Evolutionary conservation across 345 rosid genomes (phyloP).

Genomic region (Melaleuca quinquenervia): DNA sequence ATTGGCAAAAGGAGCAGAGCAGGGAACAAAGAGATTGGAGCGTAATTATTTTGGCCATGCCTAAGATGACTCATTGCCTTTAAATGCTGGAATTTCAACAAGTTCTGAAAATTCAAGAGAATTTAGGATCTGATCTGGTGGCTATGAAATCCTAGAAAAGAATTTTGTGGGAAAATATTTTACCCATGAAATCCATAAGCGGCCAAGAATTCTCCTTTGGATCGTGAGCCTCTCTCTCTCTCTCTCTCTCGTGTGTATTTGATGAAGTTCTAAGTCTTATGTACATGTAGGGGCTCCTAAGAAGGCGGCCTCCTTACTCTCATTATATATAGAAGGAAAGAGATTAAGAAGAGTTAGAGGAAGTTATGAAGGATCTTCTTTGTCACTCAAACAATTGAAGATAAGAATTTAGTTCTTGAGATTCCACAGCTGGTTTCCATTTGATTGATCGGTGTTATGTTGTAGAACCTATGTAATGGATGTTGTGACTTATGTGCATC

Average conservation of each 20-base stretch:
- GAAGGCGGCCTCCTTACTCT: background rate
- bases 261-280: background rate
- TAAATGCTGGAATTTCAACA: background rate
- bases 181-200: slow-evolving; percentile 6
- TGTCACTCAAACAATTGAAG: background rate
- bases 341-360: background rate
- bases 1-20: background rate
- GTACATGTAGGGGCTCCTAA: background rate
- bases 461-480: background rate
- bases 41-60: background rate
- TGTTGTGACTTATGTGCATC: background rate
- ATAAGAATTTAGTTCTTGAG: background rate
- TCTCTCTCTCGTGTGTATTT: background rate
- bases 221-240: background rate
- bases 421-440: background rate
- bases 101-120: background rate
- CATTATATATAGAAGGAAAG: background rate
- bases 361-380: background rate
- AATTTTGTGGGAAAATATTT: background rate
- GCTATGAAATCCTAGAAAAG: slow-evolving; percentile 6
- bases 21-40: background rate
- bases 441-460: background rate
- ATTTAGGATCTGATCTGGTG: background rate
- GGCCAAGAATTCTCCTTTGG: slow-evolving; percentile 3
- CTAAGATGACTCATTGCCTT: background rate